Evolutionary conservation across 2,329 filamentous ascomycete species (phyloP), one percentile per base, ranked within the genome.

Genomic region (Clonostachys rhizophaga): DNA sequence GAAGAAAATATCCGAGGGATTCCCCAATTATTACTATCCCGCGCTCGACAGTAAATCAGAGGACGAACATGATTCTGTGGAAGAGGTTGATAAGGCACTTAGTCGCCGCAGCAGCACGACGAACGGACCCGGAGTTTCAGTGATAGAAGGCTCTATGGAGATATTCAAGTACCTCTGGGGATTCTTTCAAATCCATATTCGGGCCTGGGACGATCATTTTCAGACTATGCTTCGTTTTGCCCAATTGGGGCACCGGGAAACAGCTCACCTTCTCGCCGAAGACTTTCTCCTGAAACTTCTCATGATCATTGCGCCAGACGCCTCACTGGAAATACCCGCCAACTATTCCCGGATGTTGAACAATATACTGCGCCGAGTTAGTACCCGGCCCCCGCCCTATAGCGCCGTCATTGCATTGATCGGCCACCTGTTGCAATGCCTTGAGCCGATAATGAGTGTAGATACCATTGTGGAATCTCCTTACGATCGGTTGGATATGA

Each of bases 151-250:
- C 3, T 62, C 68, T 5, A 62, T 83, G 39, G 55, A 58, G 16
- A 66, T 81, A 18, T 70, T 90, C 44, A 67, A 72, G 33, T 62
- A 72, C 18, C 62, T 89, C 5, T 89, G 82, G 79, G 67, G 75
- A 4, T 70, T 66, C n/a, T 81, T 90, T 48, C 81, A 88, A 50
- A 64, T 70, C 4, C 71, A 76, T 42, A 68, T 81, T 30, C 79
- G 83, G 48, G 78, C 86, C 4, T 94, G 89, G 89, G 79, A 84
- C 40, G 87, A 92, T 56, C 85, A 86, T 49, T 92, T 92, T 59
- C 77, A 78, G 12, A 75, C 87, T n/a, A 71, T 91, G 51, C 59
- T 78, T n/a, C 70, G 70, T n/a, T 85, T 91, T 58, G 81, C 82
- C 13, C 72, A 69, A 42, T 64, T 89, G 47, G 86, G 86, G 1